Base-by-base conservation (phyloP, 352 stramenopile species). In the Pythium phragmiticola region DNA sequence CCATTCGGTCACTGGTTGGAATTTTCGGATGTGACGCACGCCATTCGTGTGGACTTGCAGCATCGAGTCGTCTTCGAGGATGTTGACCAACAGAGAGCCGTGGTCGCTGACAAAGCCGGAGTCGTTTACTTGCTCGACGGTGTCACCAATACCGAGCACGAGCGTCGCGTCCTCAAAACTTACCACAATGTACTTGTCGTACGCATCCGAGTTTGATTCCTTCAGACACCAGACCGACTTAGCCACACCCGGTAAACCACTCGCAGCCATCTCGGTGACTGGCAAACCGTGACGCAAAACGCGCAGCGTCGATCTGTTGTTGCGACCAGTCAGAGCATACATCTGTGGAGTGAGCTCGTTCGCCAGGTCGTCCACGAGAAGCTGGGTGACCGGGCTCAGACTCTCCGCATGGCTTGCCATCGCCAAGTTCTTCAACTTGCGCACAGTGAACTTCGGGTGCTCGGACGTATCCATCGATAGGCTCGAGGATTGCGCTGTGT, bases 141-240 rank as follows among this genome's bases (percentile, higher is more conserved):
- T 98, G 37, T 99, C 97, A 16, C 96, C 97, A 43, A 99, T 94
- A 57, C 92, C 87, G 9, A 99, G 78, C 14, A 99, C 97, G 28
- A 99, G 85, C 17, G 97, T 99, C 42, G 96, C 96, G 69, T 99
- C 98, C 65, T 97, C 95, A 78, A 99, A 99, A 50, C 92, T 99
- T n/a, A 99, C 97, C 14, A 99, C 94, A 70, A 99, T 99, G 70
- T 98, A 99, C 68, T 92, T 92, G 68, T 92, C 84, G 39, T 82
- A 76, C 11, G 70, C 63, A 59, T 92, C 82, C 16, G 74, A 64
- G 50, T 90, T 90, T 8, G 82, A 92, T 49, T 97, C 89, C 47
- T 96, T 92, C 47, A 99, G 74, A 19, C 96, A 98, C 82, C 96
- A 99, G 11, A 99, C 94, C 1, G 86, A 87, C 64, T 96, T 97